Conservation (phyloP, 2,329 filamentous ascomycete genomes). For the Fusarium paranaense region DNA sequence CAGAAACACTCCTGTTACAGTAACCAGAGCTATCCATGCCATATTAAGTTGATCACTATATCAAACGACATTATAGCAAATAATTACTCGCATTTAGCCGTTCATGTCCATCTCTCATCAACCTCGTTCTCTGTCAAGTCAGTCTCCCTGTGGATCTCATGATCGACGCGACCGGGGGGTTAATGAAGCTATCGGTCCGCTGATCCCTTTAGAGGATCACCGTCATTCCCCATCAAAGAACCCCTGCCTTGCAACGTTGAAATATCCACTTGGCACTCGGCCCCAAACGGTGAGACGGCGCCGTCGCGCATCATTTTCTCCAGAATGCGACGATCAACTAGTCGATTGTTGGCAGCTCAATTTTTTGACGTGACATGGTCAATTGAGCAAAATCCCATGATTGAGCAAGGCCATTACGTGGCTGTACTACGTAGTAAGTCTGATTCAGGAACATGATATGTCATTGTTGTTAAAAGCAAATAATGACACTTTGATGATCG, state of each 20-base stretch:
- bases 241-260: neutral
- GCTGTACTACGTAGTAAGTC: neutral
- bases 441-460: neutral
- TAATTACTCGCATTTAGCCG: neutral
- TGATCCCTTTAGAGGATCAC: constrained; percentile 19
- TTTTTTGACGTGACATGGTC: neutral
- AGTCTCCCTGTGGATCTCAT: neutral
- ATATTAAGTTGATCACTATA: neutral
- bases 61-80: neutral
- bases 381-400: neutral
- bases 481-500: neutral
- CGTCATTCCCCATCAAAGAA: constrained; percentile 10
- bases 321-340: neutral
- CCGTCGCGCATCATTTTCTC: neutral
- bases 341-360: neutral
- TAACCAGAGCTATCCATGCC: neutral
- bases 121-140: neutral
- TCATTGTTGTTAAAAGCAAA: neutral
- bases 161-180: neutral
- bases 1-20: neutral
- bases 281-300: neutral
- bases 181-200: neutral
- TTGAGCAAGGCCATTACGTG: neutral
- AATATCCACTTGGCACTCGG: neutral
- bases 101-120: neutral